phyloP scores from a whole-genome alignment of 345 rosid genomes.

The Balakata baccata region DNA sequence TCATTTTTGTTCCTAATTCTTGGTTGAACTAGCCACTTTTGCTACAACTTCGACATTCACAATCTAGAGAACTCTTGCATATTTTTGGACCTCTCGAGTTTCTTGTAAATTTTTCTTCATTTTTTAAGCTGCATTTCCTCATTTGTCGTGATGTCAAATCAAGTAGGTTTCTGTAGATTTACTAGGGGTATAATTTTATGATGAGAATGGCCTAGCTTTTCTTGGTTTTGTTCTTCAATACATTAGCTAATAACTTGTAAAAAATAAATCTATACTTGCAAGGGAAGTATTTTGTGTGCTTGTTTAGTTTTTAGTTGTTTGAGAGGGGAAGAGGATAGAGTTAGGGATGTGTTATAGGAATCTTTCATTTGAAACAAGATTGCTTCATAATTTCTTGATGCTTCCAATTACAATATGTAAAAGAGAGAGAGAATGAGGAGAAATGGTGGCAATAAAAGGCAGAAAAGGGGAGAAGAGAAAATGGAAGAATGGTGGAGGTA shows the following conservation, averaged over 20 bases:
- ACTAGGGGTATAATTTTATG: not conserved
- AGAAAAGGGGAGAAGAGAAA: no score
- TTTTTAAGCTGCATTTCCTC: not conserved
- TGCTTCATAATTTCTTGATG: not conserved
- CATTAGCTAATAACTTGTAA: not conserved
- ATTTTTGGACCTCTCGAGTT: conserved; percentile 1
- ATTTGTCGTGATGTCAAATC: not conserved
- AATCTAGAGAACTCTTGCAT: not conserved
- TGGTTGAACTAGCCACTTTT: not conserved
- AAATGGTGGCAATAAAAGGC: not conserved
- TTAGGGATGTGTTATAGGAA: not conserved
- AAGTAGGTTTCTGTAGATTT: no score
- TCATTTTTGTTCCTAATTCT: not conserved
- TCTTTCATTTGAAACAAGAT: not conserved
- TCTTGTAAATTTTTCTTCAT: not conserved
- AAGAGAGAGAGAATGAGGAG: not conserved
- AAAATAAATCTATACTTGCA: not conserved
- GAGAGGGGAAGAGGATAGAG: not conserved
- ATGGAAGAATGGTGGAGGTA: no score
- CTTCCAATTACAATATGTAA: not conserved
- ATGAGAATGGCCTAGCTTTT: not conserved
- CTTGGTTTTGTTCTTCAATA: not conserved
- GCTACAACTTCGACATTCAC: not conserved
- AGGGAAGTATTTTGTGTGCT: not conserved
- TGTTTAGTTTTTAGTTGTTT: not conserved